phyloP scores from a whole-genome alignment of 768 basidiomycete genomes.

The Lyophyllum semitale region DNA sequence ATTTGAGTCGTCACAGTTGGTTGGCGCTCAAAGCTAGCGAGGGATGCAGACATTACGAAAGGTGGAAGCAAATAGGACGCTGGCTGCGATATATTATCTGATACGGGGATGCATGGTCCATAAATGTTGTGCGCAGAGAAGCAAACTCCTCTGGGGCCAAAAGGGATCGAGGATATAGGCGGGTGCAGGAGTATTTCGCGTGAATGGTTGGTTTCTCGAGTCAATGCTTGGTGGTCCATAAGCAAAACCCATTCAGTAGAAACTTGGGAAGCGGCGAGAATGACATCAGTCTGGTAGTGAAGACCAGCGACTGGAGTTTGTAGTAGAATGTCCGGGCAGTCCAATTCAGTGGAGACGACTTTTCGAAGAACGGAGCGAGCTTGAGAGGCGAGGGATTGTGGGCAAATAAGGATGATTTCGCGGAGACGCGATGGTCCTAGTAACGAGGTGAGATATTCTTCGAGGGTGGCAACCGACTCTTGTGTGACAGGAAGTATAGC shows the following conservation, averaged over 20 bases:
- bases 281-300: slow-evolving; percentile 23
- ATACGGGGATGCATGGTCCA: slow-evolving; percentile 29
- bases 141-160: slow-evolving; percentile 42
- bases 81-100: slow-evolving; percentile 28
- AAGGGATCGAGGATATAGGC: slow-evolving; percentile 32
- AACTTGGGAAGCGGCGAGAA: slow-evolving; percentile 39
- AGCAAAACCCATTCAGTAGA: slow-evolving; percentile 54
- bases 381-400: slow-evolving; percentile 33
- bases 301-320: slow-evolving; percentile 26
- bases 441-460: slow-evolving; percentile 38
- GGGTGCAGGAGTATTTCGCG: slow-evolving; percentile 45
- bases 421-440: slow-evolving; percentile 36
- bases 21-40: slow-evolving; percentile 18
- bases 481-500: slow-evolving; percentile 49
- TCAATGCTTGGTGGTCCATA: slow-evolving; percentile 48
- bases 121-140: slow-evolving; percentile 24
- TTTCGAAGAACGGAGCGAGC: slow-evolving; percentile 36
- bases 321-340: slow-evolving; percentile 46
- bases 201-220: slow-evolving; percentile 30
- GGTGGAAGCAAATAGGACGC: slow-evolving; percentile 63
- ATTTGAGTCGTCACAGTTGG: slow-evolving; percentile 25
- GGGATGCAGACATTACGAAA: slow-evolving; percentile 47
- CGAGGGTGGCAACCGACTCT: slow-evolving; percentile 33
- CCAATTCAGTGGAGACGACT: slow-evolving; percentile 27
- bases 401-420: slow-evolving; percentile 52